A percentile compares a stretch with the other conserved stretches of the same genome.
These are phyloP conservation scores for Coniochaeta pulveracea DNA, from an alignment of 2,329 filamentous ascomycete species.

Conservation along the genomic window DNA sequence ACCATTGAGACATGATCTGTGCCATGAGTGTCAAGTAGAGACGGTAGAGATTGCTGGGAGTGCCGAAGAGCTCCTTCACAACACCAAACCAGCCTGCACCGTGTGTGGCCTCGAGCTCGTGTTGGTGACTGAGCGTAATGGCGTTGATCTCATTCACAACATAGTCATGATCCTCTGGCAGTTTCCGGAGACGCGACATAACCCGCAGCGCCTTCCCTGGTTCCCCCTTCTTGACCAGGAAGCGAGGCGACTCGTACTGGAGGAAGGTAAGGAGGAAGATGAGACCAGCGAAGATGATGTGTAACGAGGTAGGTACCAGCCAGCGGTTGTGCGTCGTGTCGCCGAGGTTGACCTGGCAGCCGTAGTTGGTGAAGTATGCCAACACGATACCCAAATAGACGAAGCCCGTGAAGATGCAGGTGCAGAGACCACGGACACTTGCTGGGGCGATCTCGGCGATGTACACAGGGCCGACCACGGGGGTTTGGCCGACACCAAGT, in stretches of 20 bases:
- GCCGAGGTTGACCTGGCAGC: slow-evolving; percentile 36
- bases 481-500: slow-evolving; percentile 54
- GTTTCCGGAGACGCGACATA: slow-evolving; percentile 47
- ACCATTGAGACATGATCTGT: slow-evolving; percentile 66
- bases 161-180: slow-evolving; percentile 48
- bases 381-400: slow-evolving; percentile 72
- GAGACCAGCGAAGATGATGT: slow-evolving; percentile 65
- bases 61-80: slow-evolving; percentile 56
- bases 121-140: slow-evolving; percentile 55
- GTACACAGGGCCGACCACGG: slow-evolving; percentile 59
- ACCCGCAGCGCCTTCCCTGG: slow-evolving; percentile 44
- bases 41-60: slow-evolving; percentile 61
- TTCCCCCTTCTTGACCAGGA: slow-evolving; percentile 53
- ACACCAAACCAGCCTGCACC: slow-evolving; percentile 54
- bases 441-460: slow-evolving; percentile 62
- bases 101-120: slow-evolving; percentile 60
- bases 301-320: slow-evolving; percentile 58
- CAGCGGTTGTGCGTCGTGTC: slow-evolving; percentile 35
- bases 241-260: slow-evolving; percentile 60
- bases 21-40: slow-evolving; percentile 57
- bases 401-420: slow-evolving; percentile 56
- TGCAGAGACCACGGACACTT: slow-evolving; percentile 61
- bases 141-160: slow-evolving; percentile 48
- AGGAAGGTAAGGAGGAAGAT: slow-evolving; percentile 61
- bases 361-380: slow-evolving; percentile 67